Evolutionary conservation across 78 protist genomes (phyloP).

Genomic region (Monocercomonoides exilis): DNA sequence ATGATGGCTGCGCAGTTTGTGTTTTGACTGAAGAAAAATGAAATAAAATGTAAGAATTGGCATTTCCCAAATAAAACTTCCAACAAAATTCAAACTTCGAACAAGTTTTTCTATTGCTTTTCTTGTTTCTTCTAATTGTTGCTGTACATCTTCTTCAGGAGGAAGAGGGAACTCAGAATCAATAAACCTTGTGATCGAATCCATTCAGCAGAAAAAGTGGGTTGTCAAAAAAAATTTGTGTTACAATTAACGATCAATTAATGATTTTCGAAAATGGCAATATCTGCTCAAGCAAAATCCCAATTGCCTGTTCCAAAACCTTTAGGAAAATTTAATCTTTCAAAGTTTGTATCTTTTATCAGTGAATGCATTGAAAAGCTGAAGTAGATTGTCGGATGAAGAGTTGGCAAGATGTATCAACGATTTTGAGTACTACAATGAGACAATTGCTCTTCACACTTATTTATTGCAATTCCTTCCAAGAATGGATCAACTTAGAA

Average conservation of each 20-base stretch:
- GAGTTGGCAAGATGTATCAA: background rate
- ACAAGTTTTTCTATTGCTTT: too few species aligned
- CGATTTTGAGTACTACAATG: background rate
- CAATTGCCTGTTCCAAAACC: too few species aligned
- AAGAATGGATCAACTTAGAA: background rate
- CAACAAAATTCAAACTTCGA: too few species aligned
- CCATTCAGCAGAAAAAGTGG: background rate
- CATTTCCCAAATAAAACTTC: background rate
- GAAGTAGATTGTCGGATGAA: background rate
- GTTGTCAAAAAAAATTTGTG: background rate
- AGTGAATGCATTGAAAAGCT: background rate
- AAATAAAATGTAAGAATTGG: background rate
- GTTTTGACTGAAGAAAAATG: slow-evolving; percentile 20
- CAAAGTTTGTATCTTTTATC: too few species aligned
- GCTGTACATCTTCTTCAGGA: background rate
- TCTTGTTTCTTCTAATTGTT: too few species aligned
- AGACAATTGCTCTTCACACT: background rate
- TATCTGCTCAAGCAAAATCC: too few species aligned
- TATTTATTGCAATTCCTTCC: background rate
- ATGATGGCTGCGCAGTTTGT: slow-evolving; percentile 25
- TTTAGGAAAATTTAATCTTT: too few species aligned
- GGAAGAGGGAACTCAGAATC: background rate
- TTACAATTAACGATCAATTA: too few species aligned
- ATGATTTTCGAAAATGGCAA: too few species aligned
- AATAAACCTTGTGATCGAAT: background rate